Conservation (phyloP, 202 grass and related monocot genomes). For the Zoysia matrella region DNA sequence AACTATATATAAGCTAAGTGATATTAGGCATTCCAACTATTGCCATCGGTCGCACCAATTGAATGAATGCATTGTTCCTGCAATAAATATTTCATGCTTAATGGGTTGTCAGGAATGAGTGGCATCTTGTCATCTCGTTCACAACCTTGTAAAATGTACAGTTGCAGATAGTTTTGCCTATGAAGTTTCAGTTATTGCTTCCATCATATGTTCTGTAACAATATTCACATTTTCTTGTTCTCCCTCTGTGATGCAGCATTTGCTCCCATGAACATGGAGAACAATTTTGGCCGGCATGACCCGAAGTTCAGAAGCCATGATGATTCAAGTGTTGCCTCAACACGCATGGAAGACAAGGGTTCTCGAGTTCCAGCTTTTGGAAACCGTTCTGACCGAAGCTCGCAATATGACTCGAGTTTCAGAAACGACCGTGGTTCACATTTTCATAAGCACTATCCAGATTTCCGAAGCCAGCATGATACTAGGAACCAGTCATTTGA, state of each 20-base stretch:
- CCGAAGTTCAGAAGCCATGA: constrained; percentile 47
- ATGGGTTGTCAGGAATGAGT: constrained; percentile 8
- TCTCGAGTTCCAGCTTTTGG: neutral
- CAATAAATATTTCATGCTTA: neutral
- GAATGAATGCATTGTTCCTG: neutral
- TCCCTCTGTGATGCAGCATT: constrained; percentile 65
- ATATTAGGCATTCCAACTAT: neutral
- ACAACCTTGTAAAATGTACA: neutral
- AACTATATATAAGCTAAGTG: neutral
- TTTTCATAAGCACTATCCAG: constrained; percentile 24
- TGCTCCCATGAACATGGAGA: constrained; percentile 79
- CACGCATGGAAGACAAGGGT: constrained; percentile 1
- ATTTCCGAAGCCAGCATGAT: constrained; percentile 25
- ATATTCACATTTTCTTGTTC: neutral
- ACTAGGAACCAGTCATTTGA: constrained; percentile 19
- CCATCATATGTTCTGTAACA: constrained; percentile 1
- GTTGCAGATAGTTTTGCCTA: neutral
- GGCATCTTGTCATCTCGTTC: neutral
- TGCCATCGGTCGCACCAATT: neutral
- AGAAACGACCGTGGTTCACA: neutral
- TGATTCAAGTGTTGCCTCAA: constrained; percentile 30
- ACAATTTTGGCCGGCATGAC: constrained; percentile 45
- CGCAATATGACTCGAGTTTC: constrained; percentile 21
- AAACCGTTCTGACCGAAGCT: constrained; percentile 9
- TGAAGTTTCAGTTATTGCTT: constrained; percentile 9